phyloP scores from a whole-genome alignment of 805 yeast genomes.

The Lachancea sp. region DNA sequence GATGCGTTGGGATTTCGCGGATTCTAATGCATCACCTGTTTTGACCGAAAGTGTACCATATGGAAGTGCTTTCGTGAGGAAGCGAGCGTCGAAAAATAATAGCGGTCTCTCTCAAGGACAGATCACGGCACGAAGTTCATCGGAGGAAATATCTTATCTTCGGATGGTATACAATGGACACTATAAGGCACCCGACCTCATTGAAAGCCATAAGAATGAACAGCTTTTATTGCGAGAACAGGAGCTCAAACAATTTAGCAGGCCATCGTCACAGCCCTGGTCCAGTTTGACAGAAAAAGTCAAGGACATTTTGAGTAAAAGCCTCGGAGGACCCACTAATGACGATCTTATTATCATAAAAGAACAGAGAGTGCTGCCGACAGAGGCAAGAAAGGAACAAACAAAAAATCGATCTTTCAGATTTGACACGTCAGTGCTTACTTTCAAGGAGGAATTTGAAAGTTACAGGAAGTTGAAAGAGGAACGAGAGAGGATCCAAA shows the following conservation, averaged over 20 bases:
- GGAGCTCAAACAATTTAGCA: conserved; percentile 13
- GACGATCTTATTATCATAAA: conserved; percentile 24
- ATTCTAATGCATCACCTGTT: not conserved
- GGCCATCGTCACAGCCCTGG: conserved; percentile 16
- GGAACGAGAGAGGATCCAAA: conserved; percentile 37
- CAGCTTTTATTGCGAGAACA: conserved; percentile 20
- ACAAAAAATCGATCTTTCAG: conserved; percentile 11
- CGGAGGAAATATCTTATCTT: conserved; percentile 28
- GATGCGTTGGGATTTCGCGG: conserved; percentile 26
- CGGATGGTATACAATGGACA: conserved; percentile 33
- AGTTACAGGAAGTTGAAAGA: conserved; percentile 40
- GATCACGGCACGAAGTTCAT: conserved; percentile 14
- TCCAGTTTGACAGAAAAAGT: conserved; percentile 26
- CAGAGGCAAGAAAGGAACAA: conserved; percentile 7
- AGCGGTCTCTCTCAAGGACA: conserved; percentile 7
- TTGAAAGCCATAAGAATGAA: conserved; percentile 21
- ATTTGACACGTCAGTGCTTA: conserved; percentile 26
- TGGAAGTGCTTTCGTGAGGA: conserved; percentile 34
- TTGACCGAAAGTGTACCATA: conserved; percentile 21
- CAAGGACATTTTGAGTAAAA: conserved; percentile 18
- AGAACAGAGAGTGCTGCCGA: conserved; percentile 26
- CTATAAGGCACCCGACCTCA: conserved; percentile 30
- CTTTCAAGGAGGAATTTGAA: conserved; percentile 35
- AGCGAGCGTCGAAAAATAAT: conserved; percentile 10
- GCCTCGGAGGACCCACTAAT: conserved; percentile 3